Evolutionary conservation across 768 basidiomycete species (phyloP).

Genomic region (Tylopilus intermedius): DNA sequence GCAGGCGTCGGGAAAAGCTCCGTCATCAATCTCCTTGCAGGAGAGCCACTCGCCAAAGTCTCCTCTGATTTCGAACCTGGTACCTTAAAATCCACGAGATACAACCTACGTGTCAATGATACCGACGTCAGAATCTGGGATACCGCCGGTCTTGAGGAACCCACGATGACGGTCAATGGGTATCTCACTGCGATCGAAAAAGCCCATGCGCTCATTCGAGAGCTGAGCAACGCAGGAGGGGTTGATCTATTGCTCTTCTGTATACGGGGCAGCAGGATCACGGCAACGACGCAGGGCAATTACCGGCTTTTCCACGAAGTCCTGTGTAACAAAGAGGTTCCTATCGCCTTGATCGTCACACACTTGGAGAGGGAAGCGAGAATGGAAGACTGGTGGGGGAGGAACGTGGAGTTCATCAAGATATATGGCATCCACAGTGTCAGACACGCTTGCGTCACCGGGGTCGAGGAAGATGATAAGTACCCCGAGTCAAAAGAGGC

Average conservation of each 20-base stretch:
- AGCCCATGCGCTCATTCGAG: constrained; percentile 23
- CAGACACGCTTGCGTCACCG: constrained; percentile 41
- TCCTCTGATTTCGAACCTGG: constrained; percentile 32
- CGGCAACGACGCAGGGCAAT: constrained; percentile 30
- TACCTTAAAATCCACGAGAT: constrained; percentile 29
- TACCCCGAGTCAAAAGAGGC: constrained; percentile 31
- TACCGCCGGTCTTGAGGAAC: constrained; percentile 29
- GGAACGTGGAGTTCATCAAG: constrained; percentile 25
- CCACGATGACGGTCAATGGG: constrained; percentile 25
- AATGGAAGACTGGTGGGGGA: constrained; percentile 36
- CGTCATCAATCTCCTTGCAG: constrained; percentile 40
- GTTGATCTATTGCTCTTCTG: constrained; percentile 37
- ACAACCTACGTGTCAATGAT: constrained; percentile 15
- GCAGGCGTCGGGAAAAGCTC: constrained; percentile 40
- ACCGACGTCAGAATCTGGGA: constrained; percentile 25
- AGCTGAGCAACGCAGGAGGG: constrained; percentile 22
- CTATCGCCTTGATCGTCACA: constrained; percentile 37
- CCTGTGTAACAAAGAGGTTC: constrained; percentile 36
- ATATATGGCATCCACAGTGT: constrained; percentile 25
- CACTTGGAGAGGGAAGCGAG: constrained; percentile 34
- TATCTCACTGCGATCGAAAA: constrained; percentile 29
- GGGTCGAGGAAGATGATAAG: constrained; percentile 31
- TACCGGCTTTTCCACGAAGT: constrained; percentile 38
- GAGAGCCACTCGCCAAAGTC: constrained; percentile 22
- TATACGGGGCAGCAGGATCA: constrained; percentile 32